Conservation (phyloP, 2,329 filamentous ascomycete species). For the Fusarium clavum region DNA sequence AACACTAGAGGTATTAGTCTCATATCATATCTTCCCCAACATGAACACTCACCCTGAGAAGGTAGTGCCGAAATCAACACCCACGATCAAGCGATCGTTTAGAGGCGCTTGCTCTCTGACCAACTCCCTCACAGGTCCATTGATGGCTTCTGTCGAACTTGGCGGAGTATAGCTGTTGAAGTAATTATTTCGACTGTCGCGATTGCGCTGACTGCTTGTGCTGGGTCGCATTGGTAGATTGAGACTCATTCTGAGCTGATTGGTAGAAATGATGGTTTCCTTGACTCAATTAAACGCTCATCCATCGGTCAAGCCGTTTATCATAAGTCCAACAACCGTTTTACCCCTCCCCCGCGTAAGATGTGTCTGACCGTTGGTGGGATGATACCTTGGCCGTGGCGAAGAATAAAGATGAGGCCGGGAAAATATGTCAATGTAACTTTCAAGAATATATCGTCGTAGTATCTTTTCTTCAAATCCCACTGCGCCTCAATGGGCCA, state of each 20-base stretch:
- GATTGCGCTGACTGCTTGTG: constrained; percentile 62
- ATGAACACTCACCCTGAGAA: constrained; percentile 74
- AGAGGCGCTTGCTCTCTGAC: constrained; percentile 62
- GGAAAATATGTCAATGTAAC: neutral
- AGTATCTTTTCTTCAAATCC: constrained; percentile 4
- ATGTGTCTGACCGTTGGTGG: constrained; percentile 20
- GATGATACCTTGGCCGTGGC: constrained; percentile 6
- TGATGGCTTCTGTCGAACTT: constrained; percentile 71
- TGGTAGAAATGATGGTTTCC: constrained; percentile 3
- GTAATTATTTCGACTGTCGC: constrained; percentile 65
- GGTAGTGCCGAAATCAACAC: constrained; percentile 87
- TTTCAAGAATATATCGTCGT: constrained; percentile 1
- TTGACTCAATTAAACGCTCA: constrained; percentile 8
- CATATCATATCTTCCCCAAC: constrained; percentile 8
- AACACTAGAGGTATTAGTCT: constrained; percentile 55
- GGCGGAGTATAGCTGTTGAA: constrained; percentile 67
- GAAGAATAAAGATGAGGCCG: neutral
- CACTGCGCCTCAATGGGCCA: constrained; percentile 30
- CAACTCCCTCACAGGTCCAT: constrained; percentile 69
- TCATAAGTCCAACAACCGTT: constrained; percentile 31
- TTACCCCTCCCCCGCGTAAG: constrained; percentile 45
- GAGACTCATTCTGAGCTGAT: constrained; percentile 58
- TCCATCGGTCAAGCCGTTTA: constrained; percentile 26
- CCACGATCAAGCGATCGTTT: constrained; percentile 77
- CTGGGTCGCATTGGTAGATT: constrained; percentile 62